These are phyloP conservation scores for Ogataea nitratoaversa DNA, from an alignment of 805 yeast species.

Conservation along the genomic window DNA sequence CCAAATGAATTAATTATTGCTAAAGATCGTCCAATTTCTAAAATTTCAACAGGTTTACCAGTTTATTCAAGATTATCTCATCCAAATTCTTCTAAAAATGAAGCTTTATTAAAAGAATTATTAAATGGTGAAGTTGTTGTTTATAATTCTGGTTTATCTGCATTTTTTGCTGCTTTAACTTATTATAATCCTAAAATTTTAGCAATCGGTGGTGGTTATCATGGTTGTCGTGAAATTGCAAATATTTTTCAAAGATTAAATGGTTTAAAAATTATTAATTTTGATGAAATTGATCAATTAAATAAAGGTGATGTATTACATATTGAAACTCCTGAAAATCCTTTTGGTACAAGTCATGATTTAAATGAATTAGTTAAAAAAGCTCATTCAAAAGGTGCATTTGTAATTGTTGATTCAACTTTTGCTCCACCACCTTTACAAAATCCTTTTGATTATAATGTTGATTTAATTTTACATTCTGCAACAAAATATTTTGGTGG, in stretches of 20 bases:
- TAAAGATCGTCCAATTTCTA: constrained; percentile 24
- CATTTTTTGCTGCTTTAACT: constrained; percentile 72
- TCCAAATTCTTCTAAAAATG: constrained; percentile 67
- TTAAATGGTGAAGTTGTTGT: constrained; percentile 62
- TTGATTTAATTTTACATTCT: constrained; percentile 86
- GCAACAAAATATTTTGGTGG: constrained; percentile 95
- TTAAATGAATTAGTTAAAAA: constrained; percentile 56
- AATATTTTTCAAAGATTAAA: constrained; percentile 57
- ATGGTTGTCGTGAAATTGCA: constrained; percentile 75
- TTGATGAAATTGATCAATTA: constrained; percentile 47
- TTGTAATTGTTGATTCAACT: constrained; percentile 73
- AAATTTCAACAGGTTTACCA: constrained; percentile 27
- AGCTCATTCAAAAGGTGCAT: constrained; percentile 78
- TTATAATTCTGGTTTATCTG: constrained; percentile 77
- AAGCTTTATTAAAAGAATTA: constrained; percentile 55
- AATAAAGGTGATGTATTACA: constrained; percentile 73
- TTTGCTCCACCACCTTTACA: constrained; percentile 92
- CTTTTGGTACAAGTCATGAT: constrained; percentile 65
- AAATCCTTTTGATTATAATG: constrained; percentile 78
- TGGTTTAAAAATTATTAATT: constrained; percentile 46
- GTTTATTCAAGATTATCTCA: constrained; percentile 73
- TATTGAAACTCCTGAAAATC: constrained; percentile 86
- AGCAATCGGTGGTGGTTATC: constrained; percentile 78
- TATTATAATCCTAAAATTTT: constrained; percentile 66
- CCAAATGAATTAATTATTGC: constrained; percentile 52